These are phyloP conservation scores for Chytridium lagenaria DNA, from an alignment of 371 early-diverging fungal genomes.

Conservation along the genomic window DNA sequence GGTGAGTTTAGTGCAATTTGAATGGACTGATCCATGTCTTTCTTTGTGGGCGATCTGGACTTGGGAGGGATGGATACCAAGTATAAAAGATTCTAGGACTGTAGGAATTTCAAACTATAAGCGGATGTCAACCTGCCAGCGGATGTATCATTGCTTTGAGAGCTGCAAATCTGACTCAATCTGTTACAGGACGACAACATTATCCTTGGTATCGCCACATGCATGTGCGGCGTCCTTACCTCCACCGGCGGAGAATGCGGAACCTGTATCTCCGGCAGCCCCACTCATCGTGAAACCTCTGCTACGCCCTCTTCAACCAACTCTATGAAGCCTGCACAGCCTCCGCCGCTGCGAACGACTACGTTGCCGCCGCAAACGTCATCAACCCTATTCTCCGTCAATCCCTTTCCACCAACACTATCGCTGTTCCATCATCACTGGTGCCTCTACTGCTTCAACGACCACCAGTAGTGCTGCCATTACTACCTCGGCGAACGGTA, in stretches of 20 bases:
- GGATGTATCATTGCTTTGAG: background rate
- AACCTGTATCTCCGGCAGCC: background rate
- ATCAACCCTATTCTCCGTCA: constrained; percentile 1
- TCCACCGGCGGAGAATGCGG: background rate
- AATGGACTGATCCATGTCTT: background rate
- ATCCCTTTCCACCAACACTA: background rate
- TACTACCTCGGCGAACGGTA: too few species aligned
- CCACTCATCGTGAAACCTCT: background rate
- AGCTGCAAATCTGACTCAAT: background rate
- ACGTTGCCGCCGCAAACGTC: background rate
- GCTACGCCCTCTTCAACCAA: background rate
- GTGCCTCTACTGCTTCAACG: too few species aligned
- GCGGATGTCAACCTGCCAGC: background rate
- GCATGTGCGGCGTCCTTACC: background rate
- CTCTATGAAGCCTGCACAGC: background rate
- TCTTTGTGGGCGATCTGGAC: background rate
- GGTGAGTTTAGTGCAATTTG: background rate
- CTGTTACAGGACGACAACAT: constrained; percentile 4
- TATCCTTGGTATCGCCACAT: background rate
- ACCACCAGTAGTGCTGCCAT: too few species aligned
- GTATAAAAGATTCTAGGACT: background rate
- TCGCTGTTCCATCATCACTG: background rate
- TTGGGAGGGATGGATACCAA: too few species aligned
- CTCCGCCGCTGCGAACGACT: background rate
- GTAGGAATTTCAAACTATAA: background rate